Percentiles rank a stretch among this genome's conserved stretches.
These are phyloP conservation scores for Saturnispora zaruensis DNA, from an alignment of 805 yeast species.

Conservation along the genomic window DNA sequence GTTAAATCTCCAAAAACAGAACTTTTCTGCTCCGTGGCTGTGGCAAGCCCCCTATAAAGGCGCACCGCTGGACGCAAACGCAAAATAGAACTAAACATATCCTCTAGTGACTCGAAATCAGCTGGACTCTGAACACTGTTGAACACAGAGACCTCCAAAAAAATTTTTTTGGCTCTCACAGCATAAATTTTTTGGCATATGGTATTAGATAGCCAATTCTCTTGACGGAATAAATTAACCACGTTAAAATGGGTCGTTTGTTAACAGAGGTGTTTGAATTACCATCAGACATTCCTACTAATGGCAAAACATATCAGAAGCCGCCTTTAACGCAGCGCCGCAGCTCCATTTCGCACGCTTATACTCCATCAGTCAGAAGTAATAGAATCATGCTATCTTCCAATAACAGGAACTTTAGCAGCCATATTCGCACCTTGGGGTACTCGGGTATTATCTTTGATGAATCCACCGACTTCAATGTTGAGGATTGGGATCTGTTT, in stretches of 20 bases:
- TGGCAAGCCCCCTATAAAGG: background rate
- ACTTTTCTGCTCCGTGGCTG: constrained; percentile 12
- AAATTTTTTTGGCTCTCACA: background rate
- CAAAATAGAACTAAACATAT: background rate
- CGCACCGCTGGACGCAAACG: background rate
- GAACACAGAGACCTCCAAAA: background rate
- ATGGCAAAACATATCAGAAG: background rate
- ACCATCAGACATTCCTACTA: background rate
- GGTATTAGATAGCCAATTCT: background rate
- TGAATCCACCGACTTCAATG: background rate
- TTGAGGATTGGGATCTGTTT: constrained; percentile 1
- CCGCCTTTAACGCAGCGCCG: background rate
- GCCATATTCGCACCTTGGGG: background rate
- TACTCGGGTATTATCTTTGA: background rate
- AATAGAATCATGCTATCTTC: background rate
- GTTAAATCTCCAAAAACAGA: constrained; percentile 26
- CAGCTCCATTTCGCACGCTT: constrained; percentile 1
- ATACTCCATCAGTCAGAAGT: background rate
- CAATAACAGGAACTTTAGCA: background rate
- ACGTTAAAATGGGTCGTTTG: constrained; percentile 6
- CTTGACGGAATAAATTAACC: background rate
- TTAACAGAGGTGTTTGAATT: constrained; percentile 7
- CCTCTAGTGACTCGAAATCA: background rate
- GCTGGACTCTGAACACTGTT: background rate
- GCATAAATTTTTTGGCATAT: background rate